Base-by-base conservation (phyloP, 495 filamentous ascomycete species). In the Penicillium longicatenatum region DNA sequence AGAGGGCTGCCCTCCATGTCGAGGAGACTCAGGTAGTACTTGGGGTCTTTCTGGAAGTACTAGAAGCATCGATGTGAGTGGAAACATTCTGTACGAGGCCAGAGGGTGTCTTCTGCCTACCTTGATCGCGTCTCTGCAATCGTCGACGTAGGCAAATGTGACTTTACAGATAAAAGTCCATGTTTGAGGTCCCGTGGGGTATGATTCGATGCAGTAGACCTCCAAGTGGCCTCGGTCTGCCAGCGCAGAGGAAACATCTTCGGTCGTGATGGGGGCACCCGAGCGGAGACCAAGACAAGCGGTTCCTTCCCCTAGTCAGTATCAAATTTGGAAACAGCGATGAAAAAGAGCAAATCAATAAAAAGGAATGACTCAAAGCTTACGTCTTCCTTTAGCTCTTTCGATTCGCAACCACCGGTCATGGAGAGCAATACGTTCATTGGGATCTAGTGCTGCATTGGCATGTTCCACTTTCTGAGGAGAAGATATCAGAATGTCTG, bases 131-230 rank as follows among this genome's bases (percentile, higher is more conserved):
- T 67, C 64, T 20, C 53, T 47, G 24, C 55, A 67, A 24, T 67
- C 64, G 20, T 61, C 64, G 6, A 67, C 61, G 33, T 56, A 67
- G 31, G 58, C 61, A 46, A 67, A 67, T 5, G 64, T 67, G 20
- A 60, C 61, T 51, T 54, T 61, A 30, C 58, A 54, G 3, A 60
- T 42, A 5, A 29, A 39, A 4, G 58, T 52, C 22, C 46, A 49
- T 10, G 45, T 44, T 6, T 59, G 31, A 12, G 22, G 29, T n/a
- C 47, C 51, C 5, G 31, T 35, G 14, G 42, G 54, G 22, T 47
- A 60, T 7, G 33, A 17, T 6, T 61, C 42, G 20, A 58, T 44
- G 0, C 30, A 55, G 24, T 39, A 56, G 29, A 29, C 35, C 35
- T 64, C 54, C 6, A 67, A 31, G 26, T 51, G 22, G n/a, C 64